A percentile compares a stretch with the other conserved stretches of the same genome.
These are phyloP conservation scores for Narthecium ossifragum DNA, from an alignment of 106 monocot genomes.

Conservation along the genomic window DNA sequence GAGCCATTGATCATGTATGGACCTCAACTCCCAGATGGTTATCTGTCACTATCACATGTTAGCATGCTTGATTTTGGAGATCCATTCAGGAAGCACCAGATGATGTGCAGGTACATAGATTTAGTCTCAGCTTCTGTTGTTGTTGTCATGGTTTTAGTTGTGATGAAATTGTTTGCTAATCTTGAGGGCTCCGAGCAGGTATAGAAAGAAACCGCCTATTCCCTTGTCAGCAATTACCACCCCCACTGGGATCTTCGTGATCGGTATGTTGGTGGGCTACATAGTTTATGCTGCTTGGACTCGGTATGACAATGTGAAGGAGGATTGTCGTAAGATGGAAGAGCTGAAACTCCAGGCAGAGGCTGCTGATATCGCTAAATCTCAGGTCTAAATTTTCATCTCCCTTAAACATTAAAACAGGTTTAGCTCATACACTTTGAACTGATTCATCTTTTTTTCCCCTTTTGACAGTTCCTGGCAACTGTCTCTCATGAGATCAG, in stretches of 20 bases:
- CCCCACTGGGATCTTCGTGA: conserved; percentile 56
- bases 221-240: conserved; percentile 50
- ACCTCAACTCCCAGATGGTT: conserved; percentile 47
- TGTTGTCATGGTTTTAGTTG: too few species aligned
- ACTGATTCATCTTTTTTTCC: neutral
- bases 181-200: conserved; percentile 32
- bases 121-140: too few species aligned
- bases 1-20: conserved; percentile 95
- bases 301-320: conserved; percentile 62
- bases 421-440: too few species aligned
- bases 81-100: conserved; percentile 88
- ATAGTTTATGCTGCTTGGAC: conserved; percentile 63
- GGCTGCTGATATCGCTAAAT: conserved; percentile 96
- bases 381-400: conserved; percentile 55
- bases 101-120: conserved; percentile 68
- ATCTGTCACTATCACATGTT: conserved; percentile 43
- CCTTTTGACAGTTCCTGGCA: conserved; percentile 75
- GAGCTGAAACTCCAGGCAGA: conserved; percentile 94
- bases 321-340: conserved; percentile 85
- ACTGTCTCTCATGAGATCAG: conserved; percentile 99
- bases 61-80: conserved; percentile 95
- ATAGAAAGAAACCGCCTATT: conserved; percentile 63
- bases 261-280: conserved; percentile 48
- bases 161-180: too few species aligned
- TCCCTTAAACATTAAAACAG: too few species aligned